Conservation (phyloP, 306 rosid genomes). For the Glycine soja region DNA sequence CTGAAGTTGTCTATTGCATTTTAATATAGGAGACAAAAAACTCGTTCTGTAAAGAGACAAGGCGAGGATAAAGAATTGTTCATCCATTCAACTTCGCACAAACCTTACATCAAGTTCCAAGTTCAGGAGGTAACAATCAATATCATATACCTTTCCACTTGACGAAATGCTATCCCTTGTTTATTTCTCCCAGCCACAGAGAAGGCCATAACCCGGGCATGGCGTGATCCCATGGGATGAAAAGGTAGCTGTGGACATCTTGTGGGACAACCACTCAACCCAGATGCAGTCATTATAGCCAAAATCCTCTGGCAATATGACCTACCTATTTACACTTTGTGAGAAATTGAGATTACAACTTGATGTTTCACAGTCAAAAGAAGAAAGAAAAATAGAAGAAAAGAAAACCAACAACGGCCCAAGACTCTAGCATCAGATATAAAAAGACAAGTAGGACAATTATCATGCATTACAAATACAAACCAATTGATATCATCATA, state of each 20-base stretch:
- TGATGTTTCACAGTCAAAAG: slow-evolving; percentile 39
- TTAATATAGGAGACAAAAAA: slow-evolving; percentile 48
- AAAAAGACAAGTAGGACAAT: slow-evolving; percentile 3
- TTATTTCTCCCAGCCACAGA: slow-evolving; percentile 44
- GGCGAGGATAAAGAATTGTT: slow-evolving; percentile 15
- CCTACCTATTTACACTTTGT: neutral
- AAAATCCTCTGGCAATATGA: slow-evolving; percentile 18
- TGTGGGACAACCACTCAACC: slow-evolving; percentile 67
- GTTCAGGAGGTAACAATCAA: slow-evolving; percentile 19
- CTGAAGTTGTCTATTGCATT: slow-evolving; percentile 43
- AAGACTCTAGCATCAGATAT: neutral
- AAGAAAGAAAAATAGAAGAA: neutral
- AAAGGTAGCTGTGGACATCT: slow-evolving; percentile 63
- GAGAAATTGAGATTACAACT: slow-evolving; percentile 34
- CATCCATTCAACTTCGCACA: slow-evolving; percentile 14
- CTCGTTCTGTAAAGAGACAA: slow-evolving; percentile 39
- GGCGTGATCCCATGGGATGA: slow-evolving; percentile 40
- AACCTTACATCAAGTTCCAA: slow-evolving; percentile 31
- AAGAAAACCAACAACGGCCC: slow-evolving; percentile 28
- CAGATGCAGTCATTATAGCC: slow-evolving; percentile 62
- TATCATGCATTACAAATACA: slow-evolving; percentile 7
- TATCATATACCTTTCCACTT: slow-evolving; percentile 61
- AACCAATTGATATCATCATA: slow-evolving; percentile 6
- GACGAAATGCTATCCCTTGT: slow-evolving; percentile 46
- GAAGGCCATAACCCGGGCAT: slow-evolving; percentile 42